Evolutionary conservation across 345 rosid species (phyloP), one percentile per base, ranked within the genome.

Genomic region (Garcia nutans): DNA sequence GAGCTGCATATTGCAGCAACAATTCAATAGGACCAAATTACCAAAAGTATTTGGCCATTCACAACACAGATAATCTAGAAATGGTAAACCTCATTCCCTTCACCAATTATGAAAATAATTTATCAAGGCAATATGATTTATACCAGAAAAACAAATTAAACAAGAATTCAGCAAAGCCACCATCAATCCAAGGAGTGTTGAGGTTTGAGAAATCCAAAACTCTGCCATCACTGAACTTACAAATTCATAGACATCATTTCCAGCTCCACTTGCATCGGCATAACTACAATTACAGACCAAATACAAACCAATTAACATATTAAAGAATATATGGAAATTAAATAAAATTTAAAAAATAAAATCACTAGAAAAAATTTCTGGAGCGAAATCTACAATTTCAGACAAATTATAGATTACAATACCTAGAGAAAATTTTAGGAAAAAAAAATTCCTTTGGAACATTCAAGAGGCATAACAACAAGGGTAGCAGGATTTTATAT

Each of bases 191-290:
- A 4, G 41, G 7, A 37, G 41, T 6, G 7, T 37, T 5, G 41
- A 37, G 5, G 41, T 37, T 37, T 65, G 62, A 11, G 9, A 44
- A 37, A 16, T 37, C 33, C 3, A 72, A 52, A 45, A 52, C 41
- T 11, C 45, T 41, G 65, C 26, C 45, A 23, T 52, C 55, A 57
- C 11, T 54, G 61, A 42, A 56, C 94, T 87, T 84, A 88, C 94
- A 85, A 84, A 90, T 85, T 90, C 94, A 78, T 90, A 88, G 63
- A 88, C 94, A 85, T 88, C 94, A 10, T 87, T 90, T 75, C 90
- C 92, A 72, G 88, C 88, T 23, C 92, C 94, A 85, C 87, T 90
- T 37, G 92, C 87, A 88, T 90, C 94, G 56, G 89, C 89, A 75
- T 90, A 90, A 50, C 94, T 90, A 71, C 77, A 79, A 37, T 64